A percentile compares a stretch with the other conserved stretches of the same genome.
Evolutionary conservation across 768 basidiomycete species (phyloP).

Genomic region (Cytidiella melzeri): DNA sequence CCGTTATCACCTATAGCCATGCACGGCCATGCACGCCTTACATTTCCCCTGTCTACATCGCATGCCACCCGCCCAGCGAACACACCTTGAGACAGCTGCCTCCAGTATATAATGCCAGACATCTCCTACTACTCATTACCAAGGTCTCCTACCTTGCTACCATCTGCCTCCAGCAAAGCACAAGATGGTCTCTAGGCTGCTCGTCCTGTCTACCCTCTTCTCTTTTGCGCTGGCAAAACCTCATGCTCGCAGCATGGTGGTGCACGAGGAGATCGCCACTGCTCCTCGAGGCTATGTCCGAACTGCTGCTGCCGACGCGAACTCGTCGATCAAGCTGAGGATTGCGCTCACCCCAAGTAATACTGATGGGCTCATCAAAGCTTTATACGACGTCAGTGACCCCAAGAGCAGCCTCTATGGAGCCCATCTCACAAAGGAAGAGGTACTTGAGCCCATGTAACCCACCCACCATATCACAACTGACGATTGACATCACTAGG

Average conservation of each 20-base stretch:
- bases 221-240: neutral
- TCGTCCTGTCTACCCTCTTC: neutral
- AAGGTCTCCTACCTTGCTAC: neutral
- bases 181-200: conserved; percentile 1
- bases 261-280: neutral
- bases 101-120: too few species aligned
- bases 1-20: too few species aligned
- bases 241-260: neutral
- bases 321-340: conserved; percentile 24
- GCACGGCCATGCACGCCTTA: too few species aligned
- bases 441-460: conserved; percentile 16
- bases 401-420: conserved; percentile 26
- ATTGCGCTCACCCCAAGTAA: conserved; percentile 29
- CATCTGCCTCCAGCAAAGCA: neutral
- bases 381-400: conserved; percentile 26
- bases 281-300: conserved; percentile 24
- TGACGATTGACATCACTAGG: too few species aligned
- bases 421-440: conserved; percentile 28
- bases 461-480: too few species aligned
- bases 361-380: conserved; percentile 27
- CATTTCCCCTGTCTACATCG: too few species aligned
- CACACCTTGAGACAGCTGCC: too few species aligned
- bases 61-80: too few species aligned
- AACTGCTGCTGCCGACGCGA: conserved; percentile 16
- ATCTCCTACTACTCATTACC: too few species aligned